Percentiles rank a stretch among this genome's conserved stretches.
phyloP scores from a whole-genome alignment of 2,329 filamentous ascomycete species.

The Colletotrichum sp. region DNA sequence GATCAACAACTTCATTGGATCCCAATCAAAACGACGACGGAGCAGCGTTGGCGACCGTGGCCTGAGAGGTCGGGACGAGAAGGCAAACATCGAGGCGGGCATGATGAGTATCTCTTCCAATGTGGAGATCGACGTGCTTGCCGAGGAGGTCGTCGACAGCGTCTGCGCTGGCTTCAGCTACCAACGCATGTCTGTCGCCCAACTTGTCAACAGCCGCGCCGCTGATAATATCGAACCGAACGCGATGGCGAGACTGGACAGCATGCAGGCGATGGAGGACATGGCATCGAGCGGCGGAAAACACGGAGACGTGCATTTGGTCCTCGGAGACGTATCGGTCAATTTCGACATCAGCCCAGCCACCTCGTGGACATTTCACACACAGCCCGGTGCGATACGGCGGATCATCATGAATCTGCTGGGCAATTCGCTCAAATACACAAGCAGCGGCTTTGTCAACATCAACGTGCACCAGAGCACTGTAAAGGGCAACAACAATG shows the following conservation, averaged over 20 bases:
- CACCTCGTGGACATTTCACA: conserved; percentile 56
- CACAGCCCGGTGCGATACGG: conserved; percentile 55
- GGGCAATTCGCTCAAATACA: conserved; percentile 69
- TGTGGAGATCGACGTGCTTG: conserved; percentile 35
- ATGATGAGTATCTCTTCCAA: conserved; percentile 27
- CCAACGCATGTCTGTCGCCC: conserved; percentile 24
- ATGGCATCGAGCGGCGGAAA: neutral
- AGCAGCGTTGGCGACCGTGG: neutral
- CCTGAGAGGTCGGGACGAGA: neutral
- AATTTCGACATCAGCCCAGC: conserved; percentile 54
- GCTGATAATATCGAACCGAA: neutral
- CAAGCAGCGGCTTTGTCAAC: conserved; percentile 37
- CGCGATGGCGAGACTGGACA: conserved; percentile 14
- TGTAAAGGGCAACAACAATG: neutral
- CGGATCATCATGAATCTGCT: conserved; percentile 69
- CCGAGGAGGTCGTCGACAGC: conserved; percentile 43
- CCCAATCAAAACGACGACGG: neutral
- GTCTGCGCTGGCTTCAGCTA: conserved; percentile 41
- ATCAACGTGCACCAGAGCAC: conserved; percentile 28
- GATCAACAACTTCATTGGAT: conserved; percentile 36
- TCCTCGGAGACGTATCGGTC: conserved; percentile 40
- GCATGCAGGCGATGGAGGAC: conserved; percentile 21
- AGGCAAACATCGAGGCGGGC: conserved; percentile 12
- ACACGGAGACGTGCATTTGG: neutral
- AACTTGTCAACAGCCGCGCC: neutral